phyloP scores from a whole-genome alignment of 2,329 filamentous ascomycete species.

The Ilyonectria robusta region DNA sequence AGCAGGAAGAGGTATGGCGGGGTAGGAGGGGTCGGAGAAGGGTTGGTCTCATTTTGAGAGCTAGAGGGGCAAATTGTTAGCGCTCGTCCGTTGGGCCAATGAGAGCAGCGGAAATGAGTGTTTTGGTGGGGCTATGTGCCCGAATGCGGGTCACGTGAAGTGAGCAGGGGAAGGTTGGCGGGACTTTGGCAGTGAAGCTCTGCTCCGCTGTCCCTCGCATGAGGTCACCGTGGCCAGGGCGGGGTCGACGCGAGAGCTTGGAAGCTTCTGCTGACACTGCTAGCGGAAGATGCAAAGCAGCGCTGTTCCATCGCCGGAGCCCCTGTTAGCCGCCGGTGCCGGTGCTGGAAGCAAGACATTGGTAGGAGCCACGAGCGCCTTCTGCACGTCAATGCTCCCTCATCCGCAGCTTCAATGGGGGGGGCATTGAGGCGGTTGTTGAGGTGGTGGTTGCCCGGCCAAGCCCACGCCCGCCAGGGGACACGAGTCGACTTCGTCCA shows the following conservation, averaged over 20 bases:
- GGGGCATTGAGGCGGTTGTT: constrained; percentile 39
- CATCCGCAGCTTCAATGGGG: constrained; percentile 40
- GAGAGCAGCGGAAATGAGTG: constrained; percentile 18
- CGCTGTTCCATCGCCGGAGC: constrained; percentile 9
- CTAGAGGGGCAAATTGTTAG: constrained; percentile 60
- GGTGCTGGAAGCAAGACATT: constrained; percentile 24
- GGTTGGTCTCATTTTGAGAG: constrained; percentile 61
- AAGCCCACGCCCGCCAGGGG: constrained; percentile 32
- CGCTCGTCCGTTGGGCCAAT: constrained; percentile 49
- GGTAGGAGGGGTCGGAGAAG: constrained; percentile 63
- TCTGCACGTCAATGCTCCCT: constrained; percentile 36
- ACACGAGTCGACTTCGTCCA: constrained; percentile 29
- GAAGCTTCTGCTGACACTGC: constrained; percentile 21
- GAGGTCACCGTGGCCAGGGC: constrained; percentile 45
- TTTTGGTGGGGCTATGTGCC: constrained; percentile 34
- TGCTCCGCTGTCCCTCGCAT: constrained; percentile 34
- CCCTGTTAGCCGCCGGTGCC: constrained; percentile 39
- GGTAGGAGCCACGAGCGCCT: constrained; percentile 18
- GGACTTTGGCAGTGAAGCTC: constrained; percentile 33
- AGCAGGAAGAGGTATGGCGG: constrained; percentile 59
- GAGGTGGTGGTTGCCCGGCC: constrained; percentile 37
- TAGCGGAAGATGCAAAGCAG: constrained; percentile 4
- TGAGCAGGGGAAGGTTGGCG: constrained; percentile 21
- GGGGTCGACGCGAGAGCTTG: constrained; percentile 26
- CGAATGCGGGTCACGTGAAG: constrained; percentile 49